A percentile compares a stretch with the other conserved stretches of the same genome.
These are phyloP conservation scores for Clarireedia hainanense DNA, from an alignment of 2,329 filamentous ascomycete genomes.

Conservation along the genomic window DNA sequence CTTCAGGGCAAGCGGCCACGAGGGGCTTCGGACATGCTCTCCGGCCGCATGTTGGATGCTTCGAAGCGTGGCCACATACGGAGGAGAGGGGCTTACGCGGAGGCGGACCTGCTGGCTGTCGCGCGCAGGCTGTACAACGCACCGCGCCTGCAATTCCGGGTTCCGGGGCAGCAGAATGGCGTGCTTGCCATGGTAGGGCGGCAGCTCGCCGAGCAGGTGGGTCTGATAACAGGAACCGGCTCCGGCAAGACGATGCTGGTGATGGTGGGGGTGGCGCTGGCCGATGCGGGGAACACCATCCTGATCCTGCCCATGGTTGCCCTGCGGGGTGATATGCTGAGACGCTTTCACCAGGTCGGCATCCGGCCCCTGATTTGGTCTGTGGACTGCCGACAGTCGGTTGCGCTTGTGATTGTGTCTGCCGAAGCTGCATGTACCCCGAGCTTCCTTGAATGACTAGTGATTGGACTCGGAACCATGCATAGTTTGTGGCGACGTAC, in stretches of 20 bases:
- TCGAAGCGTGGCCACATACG: no score
- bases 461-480: no score
- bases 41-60: no score
- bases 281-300: constrained; percentile 10
- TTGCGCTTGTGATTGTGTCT: constrained; percentile 11
- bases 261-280: constrained; percentile 11
- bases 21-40: no score
- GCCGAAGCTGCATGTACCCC: not conserved
- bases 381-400: not conserved
- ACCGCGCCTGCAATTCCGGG: constrained; percentile 6
- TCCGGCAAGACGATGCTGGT: constrained; percentile 10
- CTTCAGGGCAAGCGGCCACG: no score
- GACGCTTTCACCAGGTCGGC: constrained; percentile 7
- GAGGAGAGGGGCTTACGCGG: not conserved
- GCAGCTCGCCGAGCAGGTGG: constrained; percentile 9
- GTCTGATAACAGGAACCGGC: constrained; percentile 10
- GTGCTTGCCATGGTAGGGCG: constrained; percentile 9
- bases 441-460: no score
- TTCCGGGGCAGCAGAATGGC: constrained; percentile 4
- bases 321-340: constrained; percentile 8
- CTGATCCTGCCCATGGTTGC: constrained; percentile 11
- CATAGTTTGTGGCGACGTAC: no score
- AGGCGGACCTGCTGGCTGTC: constrained; percentile 8
- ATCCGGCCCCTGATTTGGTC: constrained; percentile 9
- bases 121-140: constrained; percentile 4